Conservation (phyloP, 2,329 filamentous ascomycete species). For the Phyllosticta citribraziliensis region DNA sequence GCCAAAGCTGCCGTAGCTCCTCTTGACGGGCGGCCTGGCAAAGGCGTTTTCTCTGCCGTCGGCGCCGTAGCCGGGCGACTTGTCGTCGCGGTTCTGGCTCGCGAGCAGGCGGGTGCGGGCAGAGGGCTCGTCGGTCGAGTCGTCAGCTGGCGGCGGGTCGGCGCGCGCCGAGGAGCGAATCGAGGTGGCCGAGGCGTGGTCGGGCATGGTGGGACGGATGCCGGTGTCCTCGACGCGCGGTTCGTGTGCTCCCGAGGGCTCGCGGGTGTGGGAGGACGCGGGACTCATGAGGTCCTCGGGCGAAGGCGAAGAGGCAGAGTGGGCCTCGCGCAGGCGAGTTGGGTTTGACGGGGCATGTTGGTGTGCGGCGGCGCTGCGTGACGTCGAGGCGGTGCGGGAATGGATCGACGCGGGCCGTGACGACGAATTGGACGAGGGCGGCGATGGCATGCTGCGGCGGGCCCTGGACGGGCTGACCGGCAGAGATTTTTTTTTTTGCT, state of each 20-base stretch:
- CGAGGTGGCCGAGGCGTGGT: slow-evolving; percentile 22
- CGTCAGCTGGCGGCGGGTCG: slow-evolving; percentile 18
- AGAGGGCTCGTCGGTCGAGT: slow-evolving; percentile 12
- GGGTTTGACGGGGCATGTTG: slow-evolving; percentile 27
- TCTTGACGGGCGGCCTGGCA: slow-evolving; percentile 15
- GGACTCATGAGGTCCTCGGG: slow-evolving; percentile 28
- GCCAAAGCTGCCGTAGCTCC: slow-evolving; percentile 43
- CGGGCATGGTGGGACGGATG: slow-evolving; percentile 22
- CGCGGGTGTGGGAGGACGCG: slow-evolving; percentile 14
- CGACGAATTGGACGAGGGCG: slow-evolving; percentile 7
- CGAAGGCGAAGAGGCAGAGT: slow-evolving; percentile 28
- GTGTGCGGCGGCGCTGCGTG: slow-evolving; percentile 16
- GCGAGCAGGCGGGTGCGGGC: slow-evolving; percentile 29
- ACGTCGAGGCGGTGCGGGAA: slow-evolving; percentile 24
- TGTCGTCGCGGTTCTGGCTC: slow-evolving; percentile 26
- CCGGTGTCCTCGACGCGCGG: slow-evolving; percentile 18
- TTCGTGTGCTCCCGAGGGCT: slow-evolving; percentile 5
- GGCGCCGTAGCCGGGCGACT: slow-evolving; percentile 20
- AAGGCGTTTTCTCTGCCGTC: slow-evolving; percentile 6
- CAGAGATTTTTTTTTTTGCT: background rate
- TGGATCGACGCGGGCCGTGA: slow-evolving; percentile 14
- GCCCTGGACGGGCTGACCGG: slow-evolving; percentile 1
- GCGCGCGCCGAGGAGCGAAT: slow-evolving; percentile 16
- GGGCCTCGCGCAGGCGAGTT: slow-evolving; percentile 32
- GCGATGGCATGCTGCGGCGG: slow-evolving; percentile 20